A percentile compares a stretch with the other conserved stretches of the same genome.
phyloP scores from a whole-genome alignment of 2,329 filamentous ascomycete genomes.

The Colletotrichum tabaci region DNA sequence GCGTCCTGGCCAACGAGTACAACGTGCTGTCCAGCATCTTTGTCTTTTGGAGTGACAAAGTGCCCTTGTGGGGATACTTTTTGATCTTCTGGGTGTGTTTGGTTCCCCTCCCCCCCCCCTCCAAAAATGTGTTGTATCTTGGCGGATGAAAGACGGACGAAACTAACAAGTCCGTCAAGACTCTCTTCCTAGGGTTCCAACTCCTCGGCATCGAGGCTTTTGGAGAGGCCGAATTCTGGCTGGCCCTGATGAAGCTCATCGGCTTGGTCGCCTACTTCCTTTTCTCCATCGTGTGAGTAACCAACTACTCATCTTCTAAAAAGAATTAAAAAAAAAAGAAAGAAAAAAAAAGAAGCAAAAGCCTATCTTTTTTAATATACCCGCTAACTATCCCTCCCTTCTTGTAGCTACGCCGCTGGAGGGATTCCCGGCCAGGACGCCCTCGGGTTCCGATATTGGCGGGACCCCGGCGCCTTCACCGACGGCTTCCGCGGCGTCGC shows the following conservation, averaged over 20 bases:
- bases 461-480: slow-evolving; percentile 77
- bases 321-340: too few species aligned
- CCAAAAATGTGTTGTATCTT: too few species aligned
- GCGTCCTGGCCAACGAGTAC: slow-evolving; percentile 79
- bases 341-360: too few species aligned
- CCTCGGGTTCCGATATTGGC: slow-evolving; percentile 81
- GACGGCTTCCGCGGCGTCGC: slow-evolving; percentile 78
- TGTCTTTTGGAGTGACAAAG: slow-evolving; percentile 74
- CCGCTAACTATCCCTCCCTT: too few species aligned
- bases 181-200: slow-evolving; percentile 77
- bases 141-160: too few species aligned
- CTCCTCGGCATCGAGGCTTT: slow-evolving; percentile 81
- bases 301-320: background rate
- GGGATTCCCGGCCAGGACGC: slow-evolving; percentile 71
- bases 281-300: slow-evolving; percentile 74
- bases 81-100: slow-evolving; percentile 77
- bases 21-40: slow-evolving; percentile 78
- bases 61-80: slow-evolving; percentile 78
- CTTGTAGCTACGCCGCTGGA: slow-evolving; percentile 71
- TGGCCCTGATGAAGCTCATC: slow-evolving; percentile 79
- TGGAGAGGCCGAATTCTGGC: slow-evolving; percentile 86
- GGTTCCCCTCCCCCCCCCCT: too few species aligned
- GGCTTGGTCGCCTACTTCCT: slow-evolving; percentile 81
- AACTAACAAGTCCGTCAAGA: slow-evolving; percentile 45
- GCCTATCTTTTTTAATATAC: too few species aligned